Base-by-base conservation (phyloP, 768 basidiomycete genomes). In the Fomitopsis serialis region DNA sequence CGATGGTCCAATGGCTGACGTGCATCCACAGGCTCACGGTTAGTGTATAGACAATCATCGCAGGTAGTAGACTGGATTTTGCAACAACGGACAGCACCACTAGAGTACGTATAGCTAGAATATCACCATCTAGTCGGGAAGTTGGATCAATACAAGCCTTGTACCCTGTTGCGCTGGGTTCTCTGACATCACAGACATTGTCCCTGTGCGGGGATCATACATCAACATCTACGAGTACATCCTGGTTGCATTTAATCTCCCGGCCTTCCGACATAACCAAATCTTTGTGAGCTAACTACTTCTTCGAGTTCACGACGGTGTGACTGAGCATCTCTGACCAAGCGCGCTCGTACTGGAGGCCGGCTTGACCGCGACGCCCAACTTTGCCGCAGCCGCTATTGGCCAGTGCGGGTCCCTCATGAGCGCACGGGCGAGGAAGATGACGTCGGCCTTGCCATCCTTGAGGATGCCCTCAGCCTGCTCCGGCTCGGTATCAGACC, bases 261-360 rank as follows among this genome's bases (percentile, higher is more conserved):
- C 27, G 27, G 24, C 32, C 11, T 37, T 6, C 29, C 6, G 29
- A 5, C 6, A 32, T 5, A 32, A 11, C 5, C 11, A 32, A 5
- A 6, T 32, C 29, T 32, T n/a, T n/a, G n/a, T n/a, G n/a, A n/a
- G n/a, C n/a, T n/a, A n/a, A 17, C 15, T 40, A 40, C 37, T 40
- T 40, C 13, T 40, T 40, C 8, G 37, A 15, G 15, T 40, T 11
- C 29, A 32, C 29, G 29, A 32, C 29, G 11, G 29, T 40, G 37
- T 40, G 37, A 15, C 37, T 66, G 48, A 75, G 51, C 70, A 78
- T 69, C 9, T 42, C 23, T 25, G 24, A 15, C 40, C 37, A 87
- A 1, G 73, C 82, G 17, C 82, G 69, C 63, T 86, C 83, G 63
- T 87, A 89, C 62, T 92, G 87, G 47, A 79, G 0, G 89, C 84